Percentiles rank a stretch among this genome's conserved stretches.
phyloP scores from a whole-genome alignment of 495 filamentous ascomycete genomes.

The Penicillium atrosanguineum region DNA sequence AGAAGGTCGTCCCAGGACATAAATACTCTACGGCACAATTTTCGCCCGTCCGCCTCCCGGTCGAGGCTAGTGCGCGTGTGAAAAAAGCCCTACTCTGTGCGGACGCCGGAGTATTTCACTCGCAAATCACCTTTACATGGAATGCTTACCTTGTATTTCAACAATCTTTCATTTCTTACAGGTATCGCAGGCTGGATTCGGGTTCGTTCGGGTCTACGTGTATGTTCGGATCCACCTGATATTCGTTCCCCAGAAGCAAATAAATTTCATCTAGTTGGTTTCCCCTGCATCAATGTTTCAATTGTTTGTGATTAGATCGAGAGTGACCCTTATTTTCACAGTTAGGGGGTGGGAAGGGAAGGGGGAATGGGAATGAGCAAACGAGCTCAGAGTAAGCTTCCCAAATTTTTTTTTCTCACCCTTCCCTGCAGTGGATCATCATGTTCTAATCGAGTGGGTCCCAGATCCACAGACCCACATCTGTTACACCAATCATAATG shows the following conservation, averaged over 20 bases:
- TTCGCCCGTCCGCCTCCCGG: conserved; percentile 41
- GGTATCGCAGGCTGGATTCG: conserved; percentile 9
- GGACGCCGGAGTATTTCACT: conserved; percentile 19
- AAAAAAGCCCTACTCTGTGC: conserved; percentile 41
- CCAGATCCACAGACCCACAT: conserved; percentile 14
- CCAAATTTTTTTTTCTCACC: background rate
- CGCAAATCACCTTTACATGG: conserved; percentile 14
- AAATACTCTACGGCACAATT: conserved; percentile 49
- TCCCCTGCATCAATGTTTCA: background rate
- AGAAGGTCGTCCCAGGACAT: conserved; percentile 35
- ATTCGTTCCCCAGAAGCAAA: background rate
- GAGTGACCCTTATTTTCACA: background rate
- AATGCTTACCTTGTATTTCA: conserved; percentile 22
- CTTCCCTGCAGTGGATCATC: conserved; percentile 31
- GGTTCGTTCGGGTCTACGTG: conserved; percentile 9
- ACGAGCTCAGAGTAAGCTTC: background rate
- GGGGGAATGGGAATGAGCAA: background rate
- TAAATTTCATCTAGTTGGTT: background rate
- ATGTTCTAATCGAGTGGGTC: conserved; percentile 20
- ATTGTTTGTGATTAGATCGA: background rate
- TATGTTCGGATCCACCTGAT: conserved; percentile 1
- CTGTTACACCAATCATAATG: conserved; percentile 17
- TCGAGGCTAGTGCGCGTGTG: conserved; percentile 36
- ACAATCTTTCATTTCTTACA: conserved; percentile 12
- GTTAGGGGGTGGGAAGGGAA: background rate